These are phyloP conservation scores for Moricandia moricandioides DNA, from an alignment of 345 rosid species.

Conservation along the genomic window DNA sequence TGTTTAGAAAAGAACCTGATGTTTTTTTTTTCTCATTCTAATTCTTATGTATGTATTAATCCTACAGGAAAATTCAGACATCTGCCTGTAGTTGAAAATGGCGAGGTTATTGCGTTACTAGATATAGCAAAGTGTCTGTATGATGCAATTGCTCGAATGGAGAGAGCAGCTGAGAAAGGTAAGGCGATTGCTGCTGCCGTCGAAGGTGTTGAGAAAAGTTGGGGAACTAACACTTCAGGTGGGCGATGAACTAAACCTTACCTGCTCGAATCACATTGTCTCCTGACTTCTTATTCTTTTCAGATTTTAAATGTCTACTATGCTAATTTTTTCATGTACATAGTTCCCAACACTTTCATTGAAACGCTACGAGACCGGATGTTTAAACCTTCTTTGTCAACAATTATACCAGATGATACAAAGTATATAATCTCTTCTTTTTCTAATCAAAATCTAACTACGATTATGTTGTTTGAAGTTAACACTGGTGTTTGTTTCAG, in stretches of 20 bases:
- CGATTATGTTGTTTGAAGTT: conserved; percentile 1
- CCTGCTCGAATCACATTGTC: not conserved
- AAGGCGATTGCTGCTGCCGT: conserved; percentile 99
- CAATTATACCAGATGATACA: conserved; percentile 81
- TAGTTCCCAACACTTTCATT: conserved; percentile 77
- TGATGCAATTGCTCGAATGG: conserved; percentile 99
- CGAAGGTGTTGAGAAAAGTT: conserved; percentile 94
- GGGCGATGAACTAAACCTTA: conserved; percentile 14
- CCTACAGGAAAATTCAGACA: conserved; percentile 90
- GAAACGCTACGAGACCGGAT: conserved; percentile 91
- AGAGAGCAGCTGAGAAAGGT: conserved; percentile 98
- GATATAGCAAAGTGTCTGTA: conserved; percentile 97
- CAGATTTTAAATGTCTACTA: not conserved
- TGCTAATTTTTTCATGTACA: conserved; percentile 22
- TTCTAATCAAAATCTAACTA: not conserved
- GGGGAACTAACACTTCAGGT: conserved; percentile 89
- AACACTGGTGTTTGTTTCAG: conserved; percentile 46
- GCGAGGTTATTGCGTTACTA: conserved; percentile 95
- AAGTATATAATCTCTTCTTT: conserved; percentile 89
- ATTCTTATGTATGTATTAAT: not conserved
- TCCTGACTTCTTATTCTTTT: not conserved
- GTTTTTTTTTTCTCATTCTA: not conserved
- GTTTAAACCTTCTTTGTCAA: conserved; percentile 91
- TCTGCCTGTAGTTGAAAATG: conserved; percentile 98
- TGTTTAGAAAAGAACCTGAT: conserved; percentile 10